Evolutionary conservation across 2,329 filamentous ascomycete species (phyloP).

Genomic region (Drechmeria coniospora): DNA sequence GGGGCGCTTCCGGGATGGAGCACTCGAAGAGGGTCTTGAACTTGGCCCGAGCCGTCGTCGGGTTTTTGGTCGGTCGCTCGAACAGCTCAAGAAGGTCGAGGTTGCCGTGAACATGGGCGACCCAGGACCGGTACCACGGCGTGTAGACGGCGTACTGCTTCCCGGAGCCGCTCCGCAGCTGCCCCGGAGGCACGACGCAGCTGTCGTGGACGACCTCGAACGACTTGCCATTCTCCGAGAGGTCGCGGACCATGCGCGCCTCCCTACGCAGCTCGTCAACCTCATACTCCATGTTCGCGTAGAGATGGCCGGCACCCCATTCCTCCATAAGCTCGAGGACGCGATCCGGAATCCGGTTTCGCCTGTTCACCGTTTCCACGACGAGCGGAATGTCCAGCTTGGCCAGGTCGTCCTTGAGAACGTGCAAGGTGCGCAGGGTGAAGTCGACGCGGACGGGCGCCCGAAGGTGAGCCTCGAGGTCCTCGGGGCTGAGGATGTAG

Average conservation of each 20-base stretch:
- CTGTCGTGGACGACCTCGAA: slow-evolving; percentile 68
- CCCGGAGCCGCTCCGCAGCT: slow-evolving; percentile 48
- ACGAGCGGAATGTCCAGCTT: slow-evolving; percentile 64
- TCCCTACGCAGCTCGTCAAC: slow-evolving; percentile 79
- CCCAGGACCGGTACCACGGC: slow-evolving; percentile 69
- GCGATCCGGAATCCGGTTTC: slow-evolving; percentile 43
- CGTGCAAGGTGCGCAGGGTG: slow-evolving; percentile 52
- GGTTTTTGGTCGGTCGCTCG: slow-evolving; percentile 28
- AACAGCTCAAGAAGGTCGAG: slow-evolving; percentile 48
- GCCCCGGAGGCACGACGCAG: slow-evolving; percentile 64
- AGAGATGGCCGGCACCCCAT: slow-evolving; percentile 64
- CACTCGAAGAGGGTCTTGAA: slow-evolving; percentile 44
- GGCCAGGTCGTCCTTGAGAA: slow-evolving; percentile 50
- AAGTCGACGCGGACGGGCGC: slow-evolving; percentile 66
- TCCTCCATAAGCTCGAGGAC: slow-evolving; percentile 50
- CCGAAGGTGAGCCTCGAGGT: slow-evolving; percentile 67
- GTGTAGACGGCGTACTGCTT: slow-evolving; percentile 74
- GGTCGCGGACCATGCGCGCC: slow-evolving; percentile 43
- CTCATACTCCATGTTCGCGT: slow-evolving; percentile 79
- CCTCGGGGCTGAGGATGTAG: slow-evolving; percentile 69
- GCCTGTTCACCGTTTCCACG: slow-evolving; percentile 53
- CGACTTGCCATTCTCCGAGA: slow-evolving; percentile 46
- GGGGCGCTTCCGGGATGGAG: slow-evolving; percentile 44
- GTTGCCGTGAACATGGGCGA: slow-evolving; percentile 55
- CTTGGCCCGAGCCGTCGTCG: slow-evolving; percentile 18